phyloP scores from a whole-genome alignment of 2,329 filamentous ascomycete species.

The Rutstroemia sp. region DNA sequence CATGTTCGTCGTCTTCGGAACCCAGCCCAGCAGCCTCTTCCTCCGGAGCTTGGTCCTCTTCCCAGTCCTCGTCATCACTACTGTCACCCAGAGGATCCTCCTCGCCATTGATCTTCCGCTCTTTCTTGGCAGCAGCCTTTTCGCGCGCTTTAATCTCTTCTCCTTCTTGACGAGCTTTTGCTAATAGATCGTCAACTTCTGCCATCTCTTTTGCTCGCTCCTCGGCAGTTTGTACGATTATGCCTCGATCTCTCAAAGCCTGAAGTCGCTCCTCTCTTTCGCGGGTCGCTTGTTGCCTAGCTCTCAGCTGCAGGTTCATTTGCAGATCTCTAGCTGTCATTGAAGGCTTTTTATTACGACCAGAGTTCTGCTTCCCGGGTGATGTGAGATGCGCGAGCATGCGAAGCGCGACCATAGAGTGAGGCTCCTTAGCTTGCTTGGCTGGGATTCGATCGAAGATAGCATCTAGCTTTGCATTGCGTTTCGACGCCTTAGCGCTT shows the following conservation, averaged over 20 bases:
- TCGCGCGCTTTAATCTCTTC: conserved; percentile 73
- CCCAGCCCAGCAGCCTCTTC: conserved; percentile 31
- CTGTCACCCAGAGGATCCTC: conserved; percentile 40
- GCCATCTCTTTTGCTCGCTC: conserved; percentile 77
- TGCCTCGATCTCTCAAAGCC: conserved; percentile 68
- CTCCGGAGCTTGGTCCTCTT: conserved; percentile 35
- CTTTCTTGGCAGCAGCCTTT: conserved; percentile 62
- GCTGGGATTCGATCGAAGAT: conserved; percentile 64
- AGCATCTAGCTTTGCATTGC: conserved; percentile 45
- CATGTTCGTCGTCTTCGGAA: conserved; percentile 33
- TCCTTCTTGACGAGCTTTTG: conserved; percentile 75
- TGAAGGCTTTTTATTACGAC: conserved; percentile 38
- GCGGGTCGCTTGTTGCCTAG: conserved; percentile 69
- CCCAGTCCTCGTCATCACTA: conserved; percentile 49
- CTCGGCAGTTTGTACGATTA: conserved; percentile 76
- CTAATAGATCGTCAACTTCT: conserved; percentile 80
- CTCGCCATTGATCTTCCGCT: conserved; percentile 39
- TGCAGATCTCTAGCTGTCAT: conserved; percentile 69
- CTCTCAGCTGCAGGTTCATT: conserved; percentile 58
- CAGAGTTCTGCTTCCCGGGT: conserved; percentile 44
- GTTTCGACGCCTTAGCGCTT: conserved; percentile 21
- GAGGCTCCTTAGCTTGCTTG: conserved; percentile 54
- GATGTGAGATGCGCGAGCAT: conserved; percentile 66
- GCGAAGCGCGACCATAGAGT: conserved; percentile 60
- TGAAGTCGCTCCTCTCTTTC: conserved; percentile 74